Conservation (phyloP, 345 rosid genomes). For the Ailanthus altissimus region DNA sequence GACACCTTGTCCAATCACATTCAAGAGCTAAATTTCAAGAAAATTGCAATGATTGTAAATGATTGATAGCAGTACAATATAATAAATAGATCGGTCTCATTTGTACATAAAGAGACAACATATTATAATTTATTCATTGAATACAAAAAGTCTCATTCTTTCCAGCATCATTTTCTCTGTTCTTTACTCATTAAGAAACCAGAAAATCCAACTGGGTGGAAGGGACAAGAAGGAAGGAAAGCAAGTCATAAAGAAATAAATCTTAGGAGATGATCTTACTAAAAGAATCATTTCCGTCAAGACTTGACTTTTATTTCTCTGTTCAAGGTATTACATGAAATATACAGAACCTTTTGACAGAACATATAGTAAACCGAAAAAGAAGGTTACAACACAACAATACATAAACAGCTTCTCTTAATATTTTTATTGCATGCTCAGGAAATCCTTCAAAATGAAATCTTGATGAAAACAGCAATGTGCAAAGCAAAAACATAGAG, state of each 20-base stretch:
- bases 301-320: constrained; percentile 5
- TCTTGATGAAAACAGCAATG: constrained; percentile 77
- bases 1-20: no score
- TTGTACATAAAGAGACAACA: no score
- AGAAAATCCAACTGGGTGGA: no score
- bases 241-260: background rate
- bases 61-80: no score
- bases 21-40: no score
- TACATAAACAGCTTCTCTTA: constrained; percentile 7
- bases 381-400: background rate
- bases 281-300: background rate
- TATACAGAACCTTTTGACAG: background rate
- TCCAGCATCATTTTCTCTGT: no score
- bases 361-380: background rate
- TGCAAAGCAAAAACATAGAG: constrained; percentile 78
- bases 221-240: background rate
- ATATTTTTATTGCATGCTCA: constrained; percentile 18
- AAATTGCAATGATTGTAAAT: no score
- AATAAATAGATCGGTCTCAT: no score
- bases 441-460: constrained; percentile 66
- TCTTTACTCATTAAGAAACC: no score
- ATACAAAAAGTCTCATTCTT: no score
- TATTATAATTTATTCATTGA: no score
- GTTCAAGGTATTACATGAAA: background rate
- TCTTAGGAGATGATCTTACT: no score